Evolutionary conservation across 106 monocot genomes (phyloP).

Genomic region (Dendrobium huoshanense): DNA sequence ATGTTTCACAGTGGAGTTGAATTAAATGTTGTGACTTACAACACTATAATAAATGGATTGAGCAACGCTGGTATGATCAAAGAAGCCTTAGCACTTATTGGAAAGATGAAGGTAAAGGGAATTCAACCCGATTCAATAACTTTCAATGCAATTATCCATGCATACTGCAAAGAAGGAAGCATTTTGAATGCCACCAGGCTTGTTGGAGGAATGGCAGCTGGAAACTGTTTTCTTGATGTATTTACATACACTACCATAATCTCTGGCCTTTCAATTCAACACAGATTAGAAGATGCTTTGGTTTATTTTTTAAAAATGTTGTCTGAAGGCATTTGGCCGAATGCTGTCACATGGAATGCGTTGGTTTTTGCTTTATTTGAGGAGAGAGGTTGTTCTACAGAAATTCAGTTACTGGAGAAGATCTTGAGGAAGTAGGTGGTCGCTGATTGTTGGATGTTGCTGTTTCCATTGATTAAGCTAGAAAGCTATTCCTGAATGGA

Average conservation of each 20-base stretch:
- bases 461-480: not conserved
- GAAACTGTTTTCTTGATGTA: slow-evolving; percentile 39
- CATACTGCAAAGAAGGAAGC: slow-evolving; percentile 55
- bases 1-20: slow-evolving; percentile 38
- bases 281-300: slow-evolving; percentile 48
- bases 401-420: slow-evolving; percentile 19
- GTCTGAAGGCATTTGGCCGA: slow-evolving; percentile 62
- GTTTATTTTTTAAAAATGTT: slow-evolving; percentile 66
- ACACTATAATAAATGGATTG: slow-evolving; percentile 54
- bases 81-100: slow-evolving; percentile 34
- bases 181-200: slow-evolving; percentile 36
- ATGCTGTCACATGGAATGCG: slow-evolving; percentile 64
- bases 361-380: slow-evolving; percentile 32
- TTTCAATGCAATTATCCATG: slow-evolving; percentile 51
- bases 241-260: slow-evolving; percentile 67
- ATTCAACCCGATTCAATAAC: slow-evolving; percentile 57
- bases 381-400: slow-evolving; percentile 10
- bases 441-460: not conserved
- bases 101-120: slow-evolving; percentile 62
- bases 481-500: not conserved
- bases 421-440: slow-evolving; percentile 11
- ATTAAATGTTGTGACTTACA: slow-evolving; percentile 50
- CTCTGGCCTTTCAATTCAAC: slow-evolving; percentile 42
- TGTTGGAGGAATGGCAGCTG: slow-evolving; percentile 32
- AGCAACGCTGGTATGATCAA: slow-evolving; percentile 23